Percentiles rank a stretch among this genome's conserved stretches.
Conservation (phyloP, 257 asterid genomes). For the Echium plantagineum region DNA sequence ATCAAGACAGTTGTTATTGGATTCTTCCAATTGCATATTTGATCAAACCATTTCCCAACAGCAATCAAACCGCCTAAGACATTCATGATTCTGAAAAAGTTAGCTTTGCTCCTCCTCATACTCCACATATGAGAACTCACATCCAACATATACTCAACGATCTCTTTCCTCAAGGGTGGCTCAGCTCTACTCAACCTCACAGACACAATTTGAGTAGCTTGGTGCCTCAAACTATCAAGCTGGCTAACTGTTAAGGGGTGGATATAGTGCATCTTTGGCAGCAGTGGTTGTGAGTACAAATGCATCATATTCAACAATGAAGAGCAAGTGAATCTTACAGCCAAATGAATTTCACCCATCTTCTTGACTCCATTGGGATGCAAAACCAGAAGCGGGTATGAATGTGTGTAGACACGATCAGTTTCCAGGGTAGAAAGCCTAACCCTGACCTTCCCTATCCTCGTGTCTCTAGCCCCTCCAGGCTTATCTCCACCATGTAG, state of each 20-base stretch:
- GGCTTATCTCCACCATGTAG: constrained; percentile 37
- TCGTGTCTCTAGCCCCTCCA: constrained; percentile 30
- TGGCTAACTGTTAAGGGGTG: constrained; percentile 35
- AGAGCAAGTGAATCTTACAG: constrained; percentile 36
- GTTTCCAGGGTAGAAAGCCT: constrained; percentile 44
- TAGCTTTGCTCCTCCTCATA: constrained; percentile 50
- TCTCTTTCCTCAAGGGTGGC: constrained; percentile 42
- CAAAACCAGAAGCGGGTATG: constrained; percentile 36
- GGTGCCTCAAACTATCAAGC: constrained; percentile 45
- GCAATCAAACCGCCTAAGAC: constrained; percentile 33
- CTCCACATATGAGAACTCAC: constrained; percentile 55
- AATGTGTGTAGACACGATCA: constrained; percentile 39
- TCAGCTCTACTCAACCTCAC: constrained; percentile 41
- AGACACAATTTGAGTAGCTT: constrained; percentile 39
- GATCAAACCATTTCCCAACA: constrained; percentile 47
- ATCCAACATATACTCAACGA: constrained; percentile 42
- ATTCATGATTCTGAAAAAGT: constrained; percentile 44
- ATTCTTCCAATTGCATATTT: constrained; percentile 42
- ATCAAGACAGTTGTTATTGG: constrained; percentile 40
- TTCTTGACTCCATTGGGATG: constrained; percentile 42
- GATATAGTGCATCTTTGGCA: constrained; percentile 42
- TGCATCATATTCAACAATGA: constrained; percentile 44
- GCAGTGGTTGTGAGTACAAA: constrained; percentile 35
- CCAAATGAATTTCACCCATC: constrained; percentile 47
- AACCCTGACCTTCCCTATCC: constrained; percentile 42